Percentiles rank a stretch among this genome's conserved stretches.
These are phyloP conservation scores for Trichoderma sp. DNA, from an alignment of 2,329 filamentous ascomycete species.

Conservation along the genomic window DNA sequence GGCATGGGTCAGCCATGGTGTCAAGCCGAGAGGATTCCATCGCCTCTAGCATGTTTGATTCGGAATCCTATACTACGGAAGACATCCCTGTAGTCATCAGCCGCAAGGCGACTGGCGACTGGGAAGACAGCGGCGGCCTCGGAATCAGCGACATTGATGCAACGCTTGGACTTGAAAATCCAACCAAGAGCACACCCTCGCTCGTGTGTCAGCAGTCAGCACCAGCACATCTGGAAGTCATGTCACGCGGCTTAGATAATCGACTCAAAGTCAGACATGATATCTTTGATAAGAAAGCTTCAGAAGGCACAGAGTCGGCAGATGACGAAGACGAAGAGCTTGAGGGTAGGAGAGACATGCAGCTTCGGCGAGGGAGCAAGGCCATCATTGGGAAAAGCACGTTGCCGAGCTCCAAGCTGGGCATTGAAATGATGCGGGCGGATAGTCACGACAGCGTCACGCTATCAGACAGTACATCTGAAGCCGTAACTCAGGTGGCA, in stretches of 20 bases:
- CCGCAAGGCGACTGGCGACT: conserved; percentile 73
- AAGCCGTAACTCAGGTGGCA: conserved; percentile 53
- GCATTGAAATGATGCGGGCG: conserved; percentile 96
- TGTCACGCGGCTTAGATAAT: conserved; percentile 65
- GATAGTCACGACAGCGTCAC: conserved; percentile 86
- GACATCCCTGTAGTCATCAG: conserved; percentile 76
- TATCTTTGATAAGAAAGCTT: conserved; percentile 68
- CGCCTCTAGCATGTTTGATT: conserved; percentile 83
- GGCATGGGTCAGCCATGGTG: conserved; percentile 74
- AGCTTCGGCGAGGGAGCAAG: conserved; percentile 50
- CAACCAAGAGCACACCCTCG: conserved; percentile 50
- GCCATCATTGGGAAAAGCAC: conserved; percentile 49
- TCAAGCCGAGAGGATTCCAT: conserved; percentile 89
- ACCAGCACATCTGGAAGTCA: conserved; percentile 60
- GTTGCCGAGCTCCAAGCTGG: conserved; percentile 81
- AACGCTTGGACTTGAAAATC: conserved; percentile 37
- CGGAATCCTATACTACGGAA: conserved; percentile 75
- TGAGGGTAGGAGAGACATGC: conserved; percentile 52
- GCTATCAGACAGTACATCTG: conserved; percentile 52
- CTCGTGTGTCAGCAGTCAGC: conserved; percentile 65
- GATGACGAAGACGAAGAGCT: conserved; percentile 95
- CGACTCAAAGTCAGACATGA: conserved; percentile 74
- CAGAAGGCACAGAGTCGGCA: conserved; percentile 80
- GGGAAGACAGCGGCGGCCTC: conserved; percentile 73
- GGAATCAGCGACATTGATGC: conserved; percentile 71